Evolutionary conservation across 148 eudicot genomes (phyloP), one percentile per base, ranked within the genome.

Genomic region (Salicornia ramosissima): DNA sequence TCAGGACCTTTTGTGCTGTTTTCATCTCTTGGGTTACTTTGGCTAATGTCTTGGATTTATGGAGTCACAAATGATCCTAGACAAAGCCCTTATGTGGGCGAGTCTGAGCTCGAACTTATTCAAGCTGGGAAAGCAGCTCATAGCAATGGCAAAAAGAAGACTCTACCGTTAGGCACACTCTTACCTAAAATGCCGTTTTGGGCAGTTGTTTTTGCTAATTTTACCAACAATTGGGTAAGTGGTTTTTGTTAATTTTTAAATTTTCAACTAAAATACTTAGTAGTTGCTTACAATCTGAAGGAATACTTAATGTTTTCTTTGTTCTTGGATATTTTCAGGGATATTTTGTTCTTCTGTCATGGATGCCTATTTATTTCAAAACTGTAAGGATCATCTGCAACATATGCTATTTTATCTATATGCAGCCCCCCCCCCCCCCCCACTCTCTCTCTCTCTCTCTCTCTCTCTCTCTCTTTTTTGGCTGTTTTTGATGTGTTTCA

Each of bases 321-420:
- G 19, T 50, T 67, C 16, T 12, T 31, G 13, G 33, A 13, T 36
- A 11, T 18, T 65, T 88, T 85, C 96, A 95, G 99, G 99, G 99
- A 51, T 91, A 94, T 88, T 89, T 90, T 79, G 93, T 94, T 78
- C 96, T 94, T 69, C 91, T 91, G 19, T 85, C 99, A 34, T 94
- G 99, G 99, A 94, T 94, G 99, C 99, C 99, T 0, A 84, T 89
- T 43, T 91, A 95, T 72, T 95, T 95, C 67, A 91, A 91, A 80
- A 90, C 91, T 68, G 90, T 90, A 78, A 88, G 90, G 72, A 16
- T 53, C 33, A 21, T 70, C 31, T 78, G 19, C 72, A 30, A 46
- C 59, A 21, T n/a, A 49, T 54, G 21, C 11, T 21, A 26, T 47
- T 22, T 29, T 49, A 3, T 59, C 12, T 25, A 11, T 22, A 34